These are phyloP conservation scores for Firmiana major DNA, from an alignment of 345 rosid genomes.

Conservation along the genomic window DNA sequence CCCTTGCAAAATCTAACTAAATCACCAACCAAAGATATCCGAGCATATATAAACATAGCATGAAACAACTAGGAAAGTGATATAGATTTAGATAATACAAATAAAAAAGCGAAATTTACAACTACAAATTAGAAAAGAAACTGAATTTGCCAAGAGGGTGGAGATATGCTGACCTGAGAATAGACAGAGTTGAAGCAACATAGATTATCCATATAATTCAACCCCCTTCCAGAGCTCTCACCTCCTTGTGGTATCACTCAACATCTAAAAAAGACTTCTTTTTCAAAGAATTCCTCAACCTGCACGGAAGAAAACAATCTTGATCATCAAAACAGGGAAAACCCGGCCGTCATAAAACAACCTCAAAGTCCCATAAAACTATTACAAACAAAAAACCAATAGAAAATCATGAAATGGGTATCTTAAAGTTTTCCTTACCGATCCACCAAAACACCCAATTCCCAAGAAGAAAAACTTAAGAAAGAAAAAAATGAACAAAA, in stretches of 20 bases:
- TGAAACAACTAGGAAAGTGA: background rate
- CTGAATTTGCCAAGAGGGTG: background rate
- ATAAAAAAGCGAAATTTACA: background rate
- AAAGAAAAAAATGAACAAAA: background rate
- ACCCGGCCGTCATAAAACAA: background rate
- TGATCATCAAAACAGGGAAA: conserved; percentile 11
- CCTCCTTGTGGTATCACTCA: conserved; percentile 19
- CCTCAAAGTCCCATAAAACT: background rate
- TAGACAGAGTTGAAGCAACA: conserved; percentile 41
- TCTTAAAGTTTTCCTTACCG: conserved; percentile 9
- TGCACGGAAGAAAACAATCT: conserved; percentile 1
- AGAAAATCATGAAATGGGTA: conserved; percentile 14
- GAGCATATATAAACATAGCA: background rate
- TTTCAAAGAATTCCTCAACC: conserved; percentile 5
- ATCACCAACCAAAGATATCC: background rate
- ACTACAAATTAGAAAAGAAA: background rate
- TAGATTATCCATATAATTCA: conserved; percentile 34
- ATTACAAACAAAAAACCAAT: background rate
- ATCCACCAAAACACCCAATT: conserved; percentile 18
- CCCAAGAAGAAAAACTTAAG: too few relatives aligned
- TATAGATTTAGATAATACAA: background rate
- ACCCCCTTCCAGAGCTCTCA: conserved; percentile 3
- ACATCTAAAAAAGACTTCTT: conserved; percentile 16
- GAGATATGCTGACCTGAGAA: conserved; percentile 31
- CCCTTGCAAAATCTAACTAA: background rate